phyloP scores from a whole-genome alignment of 2,329 filamentous ascomycete species.

The Rhinocladiella similis region DNA sequence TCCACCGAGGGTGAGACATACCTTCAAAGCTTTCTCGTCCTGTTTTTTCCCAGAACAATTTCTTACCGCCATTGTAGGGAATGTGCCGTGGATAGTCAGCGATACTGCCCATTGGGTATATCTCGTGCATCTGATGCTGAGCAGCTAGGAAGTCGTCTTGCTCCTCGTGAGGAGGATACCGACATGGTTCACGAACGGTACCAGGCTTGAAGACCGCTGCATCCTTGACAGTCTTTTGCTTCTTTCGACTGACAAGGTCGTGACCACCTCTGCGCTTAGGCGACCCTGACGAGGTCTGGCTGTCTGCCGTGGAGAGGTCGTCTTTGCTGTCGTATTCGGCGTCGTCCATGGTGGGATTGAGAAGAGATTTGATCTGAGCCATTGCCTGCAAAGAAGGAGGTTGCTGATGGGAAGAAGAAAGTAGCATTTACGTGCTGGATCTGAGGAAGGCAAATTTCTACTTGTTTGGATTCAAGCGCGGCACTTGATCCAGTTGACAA shows the following conservation, averaged over 20 bases:
- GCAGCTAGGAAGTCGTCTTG: conserved; percentile 58
- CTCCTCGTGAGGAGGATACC: conserved; percentile 72
- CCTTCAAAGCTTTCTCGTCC: conserved; percentile 87
- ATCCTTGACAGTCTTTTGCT: conserved; percentile 65
- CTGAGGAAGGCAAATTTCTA: conserved; percentile 1
- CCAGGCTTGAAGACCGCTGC: conserved; percentile 62
- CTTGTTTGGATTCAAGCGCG: neutral
- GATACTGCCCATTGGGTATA: conserved; percentile 66
- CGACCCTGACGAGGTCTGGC: conserved; percentile 10
- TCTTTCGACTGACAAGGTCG: conserved; percentile 33
- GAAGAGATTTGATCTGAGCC: conserved; percentile 26
- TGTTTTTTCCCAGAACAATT: conserved; percentile 81
- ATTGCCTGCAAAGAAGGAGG: conserved; percentile 8
- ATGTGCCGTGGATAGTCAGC: conserved; percentile 70
- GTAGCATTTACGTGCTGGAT: neutral
- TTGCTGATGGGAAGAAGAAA: neutral
- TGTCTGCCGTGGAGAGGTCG: conserved; percentile 15
- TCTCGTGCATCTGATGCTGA: conserved; percentile 63
- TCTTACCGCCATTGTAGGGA: conserved; percentile 93
- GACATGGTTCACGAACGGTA: conserved; percentile 65
- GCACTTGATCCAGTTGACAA: conserved; percentile 19
- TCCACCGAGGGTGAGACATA: conserved; percentile 41
- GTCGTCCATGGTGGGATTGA: conserved; percentile 25
- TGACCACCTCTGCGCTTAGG: conserved; percentile 1
- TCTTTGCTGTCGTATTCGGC: conserved; percentile 18